These are phyloP conservation scores for Kwoniella shivajii DNA, from an alignment of 1,284 basidiomycete species.

Conservation along the genomic window DNA sequence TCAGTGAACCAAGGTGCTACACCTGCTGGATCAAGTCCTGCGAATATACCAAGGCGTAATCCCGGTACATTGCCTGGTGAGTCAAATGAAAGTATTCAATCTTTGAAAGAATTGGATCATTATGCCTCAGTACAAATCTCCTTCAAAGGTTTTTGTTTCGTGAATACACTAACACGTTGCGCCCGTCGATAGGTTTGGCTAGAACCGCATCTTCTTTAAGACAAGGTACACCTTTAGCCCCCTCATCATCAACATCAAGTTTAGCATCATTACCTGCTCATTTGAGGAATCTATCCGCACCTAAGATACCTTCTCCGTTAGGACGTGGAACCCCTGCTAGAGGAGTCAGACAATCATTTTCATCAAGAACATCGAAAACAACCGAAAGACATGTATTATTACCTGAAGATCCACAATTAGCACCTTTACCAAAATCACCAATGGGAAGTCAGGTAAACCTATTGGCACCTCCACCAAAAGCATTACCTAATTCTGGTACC, in stretches of 20 bases:
- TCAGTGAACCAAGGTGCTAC: conserved; percentile 14
- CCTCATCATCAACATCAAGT: conserved; percentile 19
- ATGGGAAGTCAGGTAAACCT: conserved; percentile 29
- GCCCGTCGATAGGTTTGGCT: conserved; percentile 47
- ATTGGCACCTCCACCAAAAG: conserved; percentile 24
- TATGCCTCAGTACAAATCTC: no score
- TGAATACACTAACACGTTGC: background rate
- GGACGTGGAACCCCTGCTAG: conserved; percentile 52
- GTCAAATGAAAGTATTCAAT: no score
- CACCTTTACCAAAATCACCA: conserved; percentile 61
- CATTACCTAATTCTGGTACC: conserved; percentile 4
- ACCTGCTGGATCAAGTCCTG: conserved; percentile 19
- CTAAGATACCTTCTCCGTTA: conserved; percentile 50
- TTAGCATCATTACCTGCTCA: conserved; percentile 49
- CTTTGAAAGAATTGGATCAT: no score
- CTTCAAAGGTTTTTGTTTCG: no score
- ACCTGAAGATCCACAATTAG: conserved; percentile 87
- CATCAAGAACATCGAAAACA: conserved; percentile 81
- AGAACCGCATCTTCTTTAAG: conserved; percentile 51
- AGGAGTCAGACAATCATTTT: conserved; percentile 53
- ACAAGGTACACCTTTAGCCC: conserved; percentile 29
- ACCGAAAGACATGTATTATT: conserved; percentile 88
- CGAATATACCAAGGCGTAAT: conserved; percentile 40
- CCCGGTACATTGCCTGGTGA: conserved; percentile 49
- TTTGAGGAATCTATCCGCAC: conserved; percentile 47